Evolutionary conservation across 805 yeast genomes (phyloP), one percentile per base, ranked within the genome.

Genomic region (Blastobotrys muscicola): DNA sequence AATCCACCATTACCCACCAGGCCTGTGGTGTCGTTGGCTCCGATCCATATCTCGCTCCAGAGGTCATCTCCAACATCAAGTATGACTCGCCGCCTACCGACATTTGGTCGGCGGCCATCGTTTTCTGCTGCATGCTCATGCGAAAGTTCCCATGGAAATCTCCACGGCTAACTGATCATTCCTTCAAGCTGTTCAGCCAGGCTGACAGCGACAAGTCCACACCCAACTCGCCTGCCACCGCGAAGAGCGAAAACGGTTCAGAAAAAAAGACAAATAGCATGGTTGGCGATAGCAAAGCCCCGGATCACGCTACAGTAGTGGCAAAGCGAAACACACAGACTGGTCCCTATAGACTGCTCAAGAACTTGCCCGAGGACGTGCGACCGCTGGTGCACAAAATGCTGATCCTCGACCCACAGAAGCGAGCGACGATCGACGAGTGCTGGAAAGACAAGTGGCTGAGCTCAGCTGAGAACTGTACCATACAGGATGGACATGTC

Each of bases 81-180:
- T 87, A 87, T 57, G 94, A 85, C 59, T 95, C 96, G 11, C 73
- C 94, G 50, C 94, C 96, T 0, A 94, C 87, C 5, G 97, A 87
- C 66, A 76, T 87, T 38, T 87, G 97, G 97, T 84, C 95, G 5
- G 78, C 79, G 30, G 95, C 95, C 7, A 85, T 87, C 47, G 84
- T 87, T 39, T 84, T 83, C 63, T 85, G 94, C 52, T 87, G 96
- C 67, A 86, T 87, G 95, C 76, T 85, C 46, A 69, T 87, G 60
- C 82, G 85, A 58, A 83, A 86, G 65, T 87, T 87, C 65, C 96
- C 96, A 7, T 87, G 96, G 96, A 86, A 85, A 59, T 85, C 85
- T 6, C 96, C 97, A 7, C 82, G 85, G 56, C 62, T 78, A 41
- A 70, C 81, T 41, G 96, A 87, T 62, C 76, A 79, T 52, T 80